These are phyloP conservation scores for Jaminaea rosea DNA, from an alignment of 1,284 basidiomycete species.

Conservation along the genomic window DNA sequence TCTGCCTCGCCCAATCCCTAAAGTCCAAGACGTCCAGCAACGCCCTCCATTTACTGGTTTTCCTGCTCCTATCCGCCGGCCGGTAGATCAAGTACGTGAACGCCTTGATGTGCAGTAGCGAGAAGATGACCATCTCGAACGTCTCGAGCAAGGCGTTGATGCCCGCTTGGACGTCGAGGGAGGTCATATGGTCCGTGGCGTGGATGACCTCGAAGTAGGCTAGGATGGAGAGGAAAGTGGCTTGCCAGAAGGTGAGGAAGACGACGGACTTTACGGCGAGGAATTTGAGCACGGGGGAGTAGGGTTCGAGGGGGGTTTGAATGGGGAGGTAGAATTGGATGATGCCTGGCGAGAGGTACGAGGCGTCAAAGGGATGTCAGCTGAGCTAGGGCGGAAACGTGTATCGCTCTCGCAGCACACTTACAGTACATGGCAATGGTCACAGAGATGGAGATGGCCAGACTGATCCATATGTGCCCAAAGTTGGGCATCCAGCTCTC, in stretches of 20 bases:
- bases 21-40: constrained; percentile 29
- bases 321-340: constrained; percentile 65
- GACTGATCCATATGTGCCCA: constrained; percentile 56
- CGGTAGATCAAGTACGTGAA: constrained; percentile 62
- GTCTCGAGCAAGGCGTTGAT: constrained; percentile 62
- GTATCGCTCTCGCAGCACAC: too few species aligned
- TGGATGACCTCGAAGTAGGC: constrained; percentile 60
- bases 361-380: too few species aligned
- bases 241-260: constrained; percentile 73
- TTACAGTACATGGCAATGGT: background rate
- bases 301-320: constrained; percentile 55
- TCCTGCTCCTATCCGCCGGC: constrained; percentile 19
- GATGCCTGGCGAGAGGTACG: too few species aligned
- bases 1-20: constrained; percentile 34
- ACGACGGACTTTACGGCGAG: constrained; percentile 65
- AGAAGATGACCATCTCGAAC: constrained; percentile 60
- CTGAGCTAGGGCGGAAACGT: too few species aligned
- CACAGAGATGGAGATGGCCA: constrained; percentile 57
- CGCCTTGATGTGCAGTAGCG: constrained; percentile 63
- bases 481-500: constrained; percentile 61
- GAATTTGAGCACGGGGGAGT: constrained; percentile 60
- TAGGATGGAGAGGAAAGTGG: constrained; percentile 58
- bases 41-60: constrained; percentile 16
- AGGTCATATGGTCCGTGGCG: constrained; percentile 55
- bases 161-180: constrained; percentile 65